These are phyloP conservation scores for Gentiana dahurica DNA, from an alignment of 257 asterid species.

Conservation along the genomic window DNA sequence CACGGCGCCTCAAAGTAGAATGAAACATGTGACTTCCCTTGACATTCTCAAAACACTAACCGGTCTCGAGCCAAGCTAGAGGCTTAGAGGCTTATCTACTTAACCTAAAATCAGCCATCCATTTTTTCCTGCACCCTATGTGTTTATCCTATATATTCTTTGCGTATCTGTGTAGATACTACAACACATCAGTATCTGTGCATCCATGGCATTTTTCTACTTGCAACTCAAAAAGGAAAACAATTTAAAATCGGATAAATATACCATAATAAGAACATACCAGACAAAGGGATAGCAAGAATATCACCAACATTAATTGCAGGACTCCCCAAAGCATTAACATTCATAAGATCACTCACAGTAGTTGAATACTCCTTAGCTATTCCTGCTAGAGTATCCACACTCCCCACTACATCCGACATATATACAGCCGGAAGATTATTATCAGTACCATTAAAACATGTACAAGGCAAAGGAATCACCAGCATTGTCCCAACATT, in stretches of 20 bases:
- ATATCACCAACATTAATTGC: constrained; percentile 73
- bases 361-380: constrained; percentile 66
- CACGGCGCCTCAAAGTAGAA: no score
- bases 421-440: constrained; percentile 72
- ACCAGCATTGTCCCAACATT: constrained; percentile 47
- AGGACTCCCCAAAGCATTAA: constrained; percentile 54
- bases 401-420: constrained; percentile 64
- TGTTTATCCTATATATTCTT: no score
- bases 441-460: constrained; percentile 76
- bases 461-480: constrained; percentile 92
- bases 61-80: no score
- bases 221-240: neutral
- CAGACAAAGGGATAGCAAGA: constrained; percentile 83
- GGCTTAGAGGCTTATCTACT: no score
- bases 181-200: no score
- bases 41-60: no score
- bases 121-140: no score
- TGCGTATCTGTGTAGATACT: no score
- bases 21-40: no score
- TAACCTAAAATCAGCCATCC: no score
- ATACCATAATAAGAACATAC: constrained; percentile 14
- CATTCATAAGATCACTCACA: constrained; percentile 77
- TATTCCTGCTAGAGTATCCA: constrained; percentile 64
- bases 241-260: neutral
- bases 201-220: neutral